phyloP scores from a whole-genome alignment of 768 basidiomycete genomes.

The Nidularia sp. region DNA sequence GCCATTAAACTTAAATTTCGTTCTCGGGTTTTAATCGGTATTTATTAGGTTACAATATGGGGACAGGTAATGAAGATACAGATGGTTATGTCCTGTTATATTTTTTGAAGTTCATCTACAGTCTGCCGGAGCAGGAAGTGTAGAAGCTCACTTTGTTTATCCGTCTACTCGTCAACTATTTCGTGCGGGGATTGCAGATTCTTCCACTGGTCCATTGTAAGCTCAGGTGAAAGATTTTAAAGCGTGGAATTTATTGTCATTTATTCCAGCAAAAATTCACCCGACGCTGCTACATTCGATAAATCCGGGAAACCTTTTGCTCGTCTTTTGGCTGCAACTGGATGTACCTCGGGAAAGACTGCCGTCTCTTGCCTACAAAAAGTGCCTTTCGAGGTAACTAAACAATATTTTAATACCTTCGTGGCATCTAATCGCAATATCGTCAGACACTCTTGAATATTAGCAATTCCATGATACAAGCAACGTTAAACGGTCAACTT shows the following conservation, averaged over 20 bases:
- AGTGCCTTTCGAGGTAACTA: constrained; percentile 38
- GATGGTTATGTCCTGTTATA: too few species aligned
- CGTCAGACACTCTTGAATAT: constrained; percentile 44
- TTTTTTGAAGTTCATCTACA: constrained; percentile 7
- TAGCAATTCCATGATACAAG: constrained; percentile 38
- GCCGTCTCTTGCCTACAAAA: constrained; percentile 41
- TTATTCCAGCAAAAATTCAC: constrained; percentile 44
- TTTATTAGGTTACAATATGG: constrained; percentile 49
- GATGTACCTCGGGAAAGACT: constrained; percentile 33
- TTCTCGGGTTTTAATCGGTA: neutral
- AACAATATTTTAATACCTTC: neutral
- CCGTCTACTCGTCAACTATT: constrained; percentile 33
- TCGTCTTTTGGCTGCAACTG: constrained; percentile 38
- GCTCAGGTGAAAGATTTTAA: constrained; percentile 10
- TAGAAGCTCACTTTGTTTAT: constrained; percentile 43
- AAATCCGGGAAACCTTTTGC: constrained; percentile 47
- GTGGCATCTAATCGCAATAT: neutral
- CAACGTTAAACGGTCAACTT: constrained; percentile 45
- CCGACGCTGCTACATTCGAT: constrained; percentile 40
- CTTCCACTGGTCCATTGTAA: constrained; percentile 51
- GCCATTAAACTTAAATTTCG: neutral
- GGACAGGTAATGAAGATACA: constrained; percentile 31
- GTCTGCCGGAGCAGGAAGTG: constrained; percentile 52
- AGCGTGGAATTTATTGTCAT: too few species aligned
- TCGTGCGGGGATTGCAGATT: constrained; percentile 50